Base-by-base conservation (phyloP, 2,329 filamentous ascomycete genomes). In the Fusarium redolens region DNA sequence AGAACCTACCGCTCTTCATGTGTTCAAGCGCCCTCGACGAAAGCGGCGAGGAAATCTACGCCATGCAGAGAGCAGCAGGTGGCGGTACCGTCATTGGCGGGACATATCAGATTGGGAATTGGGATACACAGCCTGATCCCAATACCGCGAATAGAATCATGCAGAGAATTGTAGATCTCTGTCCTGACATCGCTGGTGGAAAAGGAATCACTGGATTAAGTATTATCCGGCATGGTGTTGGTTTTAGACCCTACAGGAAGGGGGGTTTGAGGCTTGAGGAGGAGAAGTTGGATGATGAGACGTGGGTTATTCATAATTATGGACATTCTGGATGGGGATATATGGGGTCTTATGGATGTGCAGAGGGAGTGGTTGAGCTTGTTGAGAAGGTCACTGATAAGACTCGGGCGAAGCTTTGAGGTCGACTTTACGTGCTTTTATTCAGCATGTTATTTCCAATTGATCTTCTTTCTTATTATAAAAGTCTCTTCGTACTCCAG, bases 81-180 rank as follows among this genome's bases (percentile, higher is more conserved):
- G 95, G 95, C 20, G 95, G 95, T 10, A 96, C 93, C 0, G 87
- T 97, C 35, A 84, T 97, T 2, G 95, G 95, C 11, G 95, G 95
- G 2, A 96, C 92, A 47, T 93, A 97, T 77, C 91, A 95, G 79
- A 89, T 92, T 76, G 87, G 90, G 25, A 92, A 91, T 76, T 97
- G 94, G 94, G 93, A 96, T 72, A 87, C 90, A 18, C 88, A 92
- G 72, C 91, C 92, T 2, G 94, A 97, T 77, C 91, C 92, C 0
- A 94, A 93, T 77, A 86, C 94, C 9, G 93, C 95, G 0, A 83
- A 88, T 51, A 87, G 95, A 14, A 97, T 97, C 79, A 96, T 97
- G 93, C 90, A 91, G 82, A 88, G 95, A 15, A 87, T 88, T 20
- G 85, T 93, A 9, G 87, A 89, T 22, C 80, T 90, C 22, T 89